Base-by-base conservation (phyloP, 2,329 filamentous ascomycete genomes). In the Xylariales sp. region DNA sequence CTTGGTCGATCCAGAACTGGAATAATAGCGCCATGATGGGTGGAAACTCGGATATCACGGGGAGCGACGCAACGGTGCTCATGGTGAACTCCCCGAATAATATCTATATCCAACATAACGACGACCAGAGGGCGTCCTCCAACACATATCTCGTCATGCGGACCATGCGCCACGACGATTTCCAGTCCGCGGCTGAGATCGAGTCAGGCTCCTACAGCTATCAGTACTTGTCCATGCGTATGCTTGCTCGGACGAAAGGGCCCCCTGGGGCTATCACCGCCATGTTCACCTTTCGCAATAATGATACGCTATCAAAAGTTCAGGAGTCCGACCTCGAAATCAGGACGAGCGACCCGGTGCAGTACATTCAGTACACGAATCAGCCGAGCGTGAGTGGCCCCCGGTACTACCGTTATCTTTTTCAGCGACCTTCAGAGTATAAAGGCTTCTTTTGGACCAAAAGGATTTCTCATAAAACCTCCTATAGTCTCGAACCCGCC, bases 171-270 rank as follows among this genome's bases (percentile, higher is more conserved):
- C 78, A 84, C 39, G 63, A 69, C 1, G 65, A 70, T 10, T 86
- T 86, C 70, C 84, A 86, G 72, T 82, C 81, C 3, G 80, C 83
- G 0, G 80, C 84, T 30, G 84, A 86, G 74, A 81, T 86, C 48
- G 81, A 84, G 68, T 81, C 82, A 5, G 61, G 73, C 18, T 75
- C 76, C 0, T 63, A 69, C 5, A 75, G 71, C 10, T 82, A 79
- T 71, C 75, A 79, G 34, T 81, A 76, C 68, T 57, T 82, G 23
- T 83, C 82, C 2, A 75, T 87, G 54, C 83, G 85, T 32, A 84
- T 87, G 82, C 79, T 83, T 14, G 83, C 84, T 9, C 82, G 85
- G 56, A 85, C 84, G 7, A 74, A 78, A 3, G 85, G 85, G 14
- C 76, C 75, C 9, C 73, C 80, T 0, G 85, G 85, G 10, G 85